These are phyloP conservation scores for Basipetospora chlamydospora DNA, from an alignment of 2,329 filamentous ascomycete genomes.

Conservation along the genomic window DNA sequence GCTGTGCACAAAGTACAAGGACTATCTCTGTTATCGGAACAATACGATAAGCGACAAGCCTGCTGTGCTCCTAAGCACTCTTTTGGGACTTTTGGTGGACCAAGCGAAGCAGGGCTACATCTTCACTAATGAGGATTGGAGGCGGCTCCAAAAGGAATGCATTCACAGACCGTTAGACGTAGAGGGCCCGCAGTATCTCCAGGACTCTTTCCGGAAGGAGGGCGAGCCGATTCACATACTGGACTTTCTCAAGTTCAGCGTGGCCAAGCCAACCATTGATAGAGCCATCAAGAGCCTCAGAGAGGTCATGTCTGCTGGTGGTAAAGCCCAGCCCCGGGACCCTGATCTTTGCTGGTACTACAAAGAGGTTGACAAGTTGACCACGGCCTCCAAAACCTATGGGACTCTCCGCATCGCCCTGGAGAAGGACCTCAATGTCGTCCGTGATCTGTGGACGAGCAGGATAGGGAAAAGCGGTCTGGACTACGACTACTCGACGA, in stretches of 20 bases:
- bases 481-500: conserved; percentile 29
- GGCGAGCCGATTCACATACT: conserved; percentile 32
- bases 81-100: conserved; percentile 42
- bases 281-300: conserved; percentile 20
- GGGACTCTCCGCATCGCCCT: conserved; percentile 20
- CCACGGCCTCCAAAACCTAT: conserved; percentile 14
- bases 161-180: background rate
- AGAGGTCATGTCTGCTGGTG: conserved; percentile 7
- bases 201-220: too few relatives aligned
- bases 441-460: conserved; percentile 24
- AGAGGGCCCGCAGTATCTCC: too few relatives aligned
- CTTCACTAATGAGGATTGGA: conserved; percentile 30
- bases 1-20: conserved; percentile 47
- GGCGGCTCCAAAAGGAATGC: conserved; percentile 3
- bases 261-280: conserved; percentile 29
- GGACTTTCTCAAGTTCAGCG: conserved; percentile 44
- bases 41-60: conserved; percentile 29
- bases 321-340: conserved; percentile 19
- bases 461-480: conserved; percentile 12
- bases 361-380: conserved; percentile 19
- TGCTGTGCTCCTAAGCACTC: conserved; percentile 33
- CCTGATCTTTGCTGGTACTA: conserved; percentile 19
- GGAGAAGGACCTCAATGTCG: conserved; percentile 25
- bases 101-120: conserved; percentile 38
- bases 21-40: conserved; percentile 45